phyloP scores from a whole-genome alignment of 208 protist species.

The Leishmania major region DNA sequence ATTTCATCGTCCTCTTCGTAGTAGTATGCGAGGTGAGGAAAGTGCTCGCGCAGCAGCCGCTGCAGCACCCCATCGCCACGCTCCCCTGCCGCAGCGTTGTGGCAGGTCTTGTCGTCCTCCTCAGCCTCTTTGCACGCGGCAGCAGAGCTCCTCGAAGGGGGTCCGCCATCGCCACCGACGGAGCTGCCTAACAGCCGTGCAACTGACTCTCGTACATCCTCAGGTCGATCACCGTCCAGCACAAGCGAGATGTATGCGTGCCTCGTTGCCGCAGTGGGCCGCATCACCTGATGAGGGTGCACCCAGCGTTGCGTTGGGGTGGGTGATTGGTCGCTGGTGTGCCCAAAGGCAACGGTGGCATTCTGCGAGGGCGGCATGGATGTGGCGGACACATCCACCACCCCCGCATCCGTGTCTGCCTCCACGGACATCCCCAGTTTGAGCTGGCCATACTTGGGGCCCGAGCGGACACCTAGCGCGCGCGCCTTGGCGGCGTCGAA shows the following conservation, averaged over 20 bases:
- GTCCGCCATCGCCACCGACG: neutral
- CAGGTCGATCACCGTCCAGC: conserved; percentile 56
- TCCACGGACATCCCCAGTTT: conserved; percentile 63
- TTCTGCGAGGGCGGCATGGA: neutral
- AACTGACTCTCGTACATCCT: conserved; percentile 52
- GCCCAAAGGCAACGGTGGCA: neutral
- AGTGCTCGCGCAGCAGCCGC: conserved; percentile 18
- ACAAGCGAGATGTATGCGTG: conserved; percentile 74
- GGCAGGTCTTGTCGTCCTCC: neutral
- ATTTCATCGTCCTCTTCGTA: neutral
- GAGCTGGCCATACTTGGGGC: conserved; percentile 71
- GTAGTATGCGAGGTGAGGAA: conserved; percentile 31
- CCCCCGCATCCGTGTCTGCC: conserved; percentile 20
- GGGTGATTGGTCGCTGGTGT: neutral
- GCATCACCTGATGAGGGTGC: conserved; percentile 61
- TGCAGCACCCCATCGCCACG: conserved; percentile 14
- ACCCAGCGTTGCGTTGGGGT: conserved; percentile 24
- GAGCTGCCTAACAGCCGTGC: conserved; percentile 37
- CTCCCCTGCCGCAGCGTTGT: neutral
- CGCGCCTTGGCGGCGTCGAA: conserved; percentile 66
- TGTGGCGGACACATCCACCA: neutral
- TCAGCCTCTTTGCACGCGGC: neutral
- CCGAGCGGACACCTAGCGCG: conserved; percentile 58
- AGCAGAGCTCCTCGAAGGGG: neutral
- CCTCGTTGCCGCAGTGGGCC: conserved; percentile 51